A percentile compares a stretch with the other conserved stretches of the same genome.
These are phyloP conservation scores for Aspergillus pseudoviridinutans DNA, from an alignment of 2,329 filamentous ascomycete species.

Conservation along the genomic window DNA sequence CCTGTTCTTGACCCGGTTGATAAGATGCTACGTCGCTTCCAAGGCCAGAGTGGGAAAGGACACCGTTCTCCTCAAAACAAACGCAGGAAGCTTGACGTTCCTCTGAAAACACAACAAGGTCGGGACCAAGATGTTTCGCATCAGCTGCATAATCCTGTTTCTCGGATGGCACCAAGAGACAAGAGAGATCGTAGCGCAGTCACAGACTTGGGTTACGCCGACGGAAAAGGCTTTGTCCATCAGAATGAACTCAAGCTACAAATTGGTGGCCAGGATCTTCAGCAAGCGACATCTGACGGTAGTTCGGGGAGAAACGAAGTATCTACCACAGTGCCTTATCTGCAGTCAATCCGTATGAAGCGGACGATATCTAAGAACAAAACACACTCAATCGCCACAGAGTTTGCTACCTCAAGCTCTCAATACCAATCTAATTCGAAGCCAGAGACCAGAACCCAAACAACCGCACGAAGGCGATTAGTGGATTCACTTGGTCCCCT, in stretches of 20 bases:
- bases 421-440: not conserved
- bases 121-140: not conserved
- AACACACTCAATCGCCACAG: not conserved
- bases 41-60: not conserved
- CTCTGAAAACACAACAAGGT: not conserved
- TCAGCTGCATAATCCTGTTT: not conserved
- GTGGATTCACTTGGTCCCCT: conserved; percentile 30
- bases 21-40: not conserved
- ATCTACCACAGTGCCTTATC: not conserved
- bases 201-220: not conserved
- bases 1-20: not conserved
- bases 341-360: not conserved
- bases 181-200: not conserved
- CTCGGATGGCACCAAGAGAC: not conserved
- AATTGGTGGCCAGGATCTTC: not conserved
- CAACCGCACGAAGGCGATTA: conserved; percentile 29
- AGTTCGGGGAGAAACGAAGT: not conserved
- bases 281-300: not conserved
- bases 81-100: conserved; percentile 6
- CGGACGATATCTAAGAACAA: not conserved
- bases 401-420: not conserved
- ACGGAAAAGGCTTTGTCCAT: not conserved
- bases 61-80: not conserved
- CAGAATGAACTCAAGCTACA: not conserved
- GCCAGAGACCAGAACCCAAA: conserved; percentile 5